phyloP scores from a whole-genome alignment of 2,329 filamentous ascomycete genomes.

The Chalara sp. region DNA sequence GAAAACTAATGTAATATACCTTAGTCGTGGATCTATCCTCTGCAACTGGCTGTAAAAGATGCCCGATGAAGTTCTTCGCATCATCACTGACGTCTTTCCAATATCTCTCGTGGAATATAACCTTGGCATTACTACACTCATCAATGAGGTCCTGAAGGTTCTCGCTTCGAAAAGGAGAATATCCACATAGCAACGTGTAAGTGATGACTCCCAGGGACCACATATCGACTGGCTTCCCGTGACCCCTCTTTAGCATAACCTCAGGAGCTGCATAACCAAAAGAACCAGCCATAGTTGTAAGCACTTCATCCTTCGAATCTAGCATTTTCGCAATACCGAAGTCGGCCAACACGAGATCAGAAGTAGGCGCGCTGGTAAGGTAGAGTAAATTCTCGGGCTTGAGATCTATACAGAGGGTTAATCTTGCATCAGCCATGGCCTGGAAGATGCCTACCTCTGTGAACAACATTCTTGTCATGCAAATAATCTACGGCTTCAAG shows the following conservation, averaged over 20 bases:
- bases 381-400: constrained; percentile 98
- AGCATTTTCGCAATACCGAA: constrained; percentile 99
- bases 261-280: constrained; percentile 97
- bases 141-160: constrained; percentile 89
- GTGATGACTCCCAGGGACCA: constrained; percentile 99
- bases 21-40: constrained; percentile 71
- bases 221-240: constrained; percentile 98
- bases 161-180: constrained; percentile 96
- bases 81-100: constrained; percentile 97
- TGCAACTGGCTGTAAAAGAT: constrained; percentile 72
- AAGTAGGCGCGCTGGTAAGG: constrained; percentile 68
- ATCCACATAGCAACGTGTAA: constrained; percentile 95
- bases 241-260: constrained; percentile 95
- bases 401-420: constrained; percentile 56
- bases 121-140: constrained; percentile 76
- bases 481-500: constrained; percentile 91
- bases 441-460: constrained; percentile 58
- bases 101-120: constrained; percentile 95
- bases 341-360: constrained; percentile 87
- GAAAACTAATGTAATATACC: constrained; percentile 38
- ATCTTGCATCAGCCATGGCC: background rate
- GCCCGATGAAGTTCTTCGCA: constrained; percentile 88
- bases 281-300: constrained; percentile 97
- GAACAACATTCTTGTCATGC: constrained; percentile 90
- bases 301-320: constrained; percentile 79